Base-by-base conservation (phyloP, 163 green algal genomes). In the Chlamydomonas reinhardtii region DNA sequence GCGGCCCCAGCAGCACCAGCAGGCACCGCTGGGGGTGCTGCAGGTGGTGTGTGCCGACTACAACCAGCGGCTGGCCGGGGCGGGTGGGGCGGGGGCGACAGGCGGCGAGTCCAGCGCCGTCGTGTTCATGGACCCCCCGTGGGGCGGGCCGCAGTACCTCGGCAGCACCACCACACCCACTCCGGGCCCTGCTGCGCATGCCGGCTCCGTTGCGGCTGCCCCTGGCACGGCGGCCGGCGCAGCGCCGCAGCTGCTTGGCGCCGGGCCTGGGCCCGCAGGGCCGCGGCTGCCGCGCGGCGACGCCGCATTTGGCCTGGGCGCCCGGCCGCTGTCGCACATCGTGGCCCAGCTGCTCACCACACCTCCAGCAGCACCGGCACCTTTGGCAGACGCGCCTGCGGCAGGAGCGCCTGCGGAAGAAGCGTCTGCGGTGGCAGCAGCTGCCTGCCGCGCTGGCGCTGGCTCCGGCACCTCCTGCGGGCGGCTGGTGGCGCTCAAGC, bases 71-170 rank as follows among this genome's bases (percentile, higher is more conserved):
- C 48, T 56, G 48, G 48, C 48, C 48, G 48, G 48, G 48, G 48
- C 48, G 12, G 48, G 48, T 19, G 48, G 12, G 14, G 48, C 48
- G 9, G 48, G 1, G 48, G 48, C 48, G 14, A 1, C 6, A 56
- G 48, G 48, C 12, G 48, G 48, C 48, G 48, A 56, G 48, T 17
- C 48, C 48, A 56, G 48, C 9, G 48, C 48, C 54, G 31, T 89
- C 9, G 70, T 89, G 37, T 83, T 89, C 22, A 8, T 89, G 37
- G 84, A 89, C 61, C 84, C 84, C 5, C 84, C 84, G 6, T 89
- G 84, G 84, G 84, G 84, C 27, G 84, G 84, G 1, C 84, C 84
- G 0, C 59, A 81, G 69, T 89, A 89, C 84, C 29, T 27, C 8
- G 22, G 48, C 48, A 56, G 48, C 48, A 56, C 12, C 48, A 17